Percentiles rank a stretch among this genome's conserved stretches.
phyloP scores from a whole-genome alignment of 2,329 filamentous ascomycete genomes.

The Diaporthe aspalathi region DNA sequence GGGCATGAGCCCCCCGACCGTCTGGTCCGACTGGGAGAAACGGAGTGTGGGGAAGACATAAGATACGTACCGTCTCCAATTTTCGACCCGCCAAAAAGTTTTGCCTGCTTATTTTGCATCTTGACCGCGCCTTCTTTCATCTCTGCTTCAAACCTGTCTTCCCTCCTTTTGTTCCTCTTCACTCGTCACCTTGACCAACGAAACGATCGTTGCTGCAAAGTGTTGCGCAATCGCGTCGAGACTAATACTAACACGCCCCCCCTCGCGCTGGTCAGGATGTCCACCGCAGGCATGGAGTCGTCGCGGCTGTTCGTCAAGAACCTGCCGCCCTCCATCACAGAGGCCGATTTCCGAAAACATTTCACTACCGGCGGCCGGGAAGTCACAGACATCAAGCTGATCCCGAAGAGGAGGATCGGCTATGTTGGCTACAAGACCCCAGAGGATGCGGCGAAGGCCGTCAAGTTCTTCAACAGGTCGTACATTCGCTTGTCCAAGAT shows the following conservation, averaged over 20 bases:
- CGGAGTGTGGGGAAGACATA: slow-evolving; percentile 26
- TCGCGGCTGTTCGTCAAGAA: slow-evolving; percentile 85
- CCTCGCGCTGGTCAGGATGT: slow-evolving; percentile 21
- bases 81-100: slow-evolving; percentile 37
- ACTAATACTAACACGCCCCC: background rate
- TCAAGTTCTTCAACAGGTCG: slow-evolving; percentile 94
- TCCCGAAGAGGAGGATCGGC: slow-evolving; percentile 89
- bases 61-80: slow-evolving; percentile 14
- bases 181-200: background rate
- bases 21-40: slow-evolving; percentile 22
- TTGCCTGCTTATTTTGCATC: slow-evolving; percentile 3
- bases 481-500: slow-evolving; percentile 98
- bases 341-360: slow-evolving; percentile 88
- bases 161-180: background rate
- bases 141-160: background rate
- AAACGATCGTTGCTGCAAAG: slow-evolving; percentile 19
- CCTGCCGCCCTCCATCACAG: slow-evolving; percentile 85
- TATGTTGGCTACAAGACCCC: slow-evolving; percentile 93
- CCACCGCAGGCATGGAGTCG: slow-evolving; percentile 55
- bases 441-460: slow-evolving; percentile 82
- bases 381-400: slow-evolving; percentile 92
- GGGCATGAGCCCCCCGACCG: slow-evolving; percentile 21
- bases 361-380: slow-evolving; percentile 79
- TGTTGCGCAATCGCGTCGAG: background rate
- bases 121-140: background rate